A percentile compares a stretch with the other conserved stretches of the same genome.
These are phyloP conservation scores for Aegle marmelos DNA, from an alignment of 345 rosid species.

Conservation along the genomic window DNA sequence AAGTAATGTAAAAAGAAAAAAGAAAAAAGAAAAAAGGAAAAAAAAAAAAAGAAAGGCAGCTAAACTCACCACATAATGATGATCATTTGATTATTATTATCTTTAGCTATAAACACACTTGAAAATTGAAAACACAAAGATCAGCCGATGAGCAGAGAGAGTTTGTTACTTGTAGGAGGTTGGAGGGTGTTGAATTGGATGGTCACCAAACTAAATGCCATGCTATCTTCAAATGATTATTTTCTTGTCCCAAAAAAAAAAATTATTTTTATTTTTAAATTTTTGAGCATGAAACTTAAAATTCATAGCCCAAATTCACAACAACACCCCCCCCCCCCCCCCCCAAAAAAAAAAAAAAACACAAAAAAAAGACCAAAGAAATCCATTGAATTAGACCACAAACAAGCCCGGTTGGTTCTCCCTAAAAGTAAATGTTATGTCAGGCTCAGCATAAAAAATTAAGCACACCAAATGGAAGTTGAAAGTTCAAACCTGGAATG, in stretches of 20 bases:
- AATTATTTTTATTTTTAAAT: not conserved
- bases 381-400: not conserved
- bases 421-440: not conserved
- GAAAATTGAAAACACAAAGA: not conserved
- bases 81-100: not conserved
- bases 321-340: too few species aligned
- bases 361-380: not conserved
- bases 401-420: not conserved
- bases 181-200: slow-evolving; percentile 23
- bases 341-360: too few species aligned
- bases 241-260: not conserved
- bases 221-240: not conserved
- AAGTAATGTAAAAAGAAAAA: not conserved
- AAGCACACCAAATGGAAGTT: not conserved
- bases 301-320: not conserved
- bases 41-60: not conserved
- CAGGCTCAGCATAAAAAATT: not conserved
- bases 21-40: not conserved
- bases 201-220: slow-evolving; percentile 23
- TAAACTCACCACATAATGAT: not conserved
- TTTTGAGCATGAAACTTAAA: not conserved
- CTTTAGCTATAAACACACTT: not conserved
- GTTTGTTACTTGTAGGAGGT: slow-evolving; percentile 3
- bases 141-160: not conserved
- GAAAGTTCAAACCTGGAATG: too few species aligned